Base-by-base conservation (phyloP, 2,329 filamentous ascomycete species). In the Calonectria hongkongensis region DNA sequence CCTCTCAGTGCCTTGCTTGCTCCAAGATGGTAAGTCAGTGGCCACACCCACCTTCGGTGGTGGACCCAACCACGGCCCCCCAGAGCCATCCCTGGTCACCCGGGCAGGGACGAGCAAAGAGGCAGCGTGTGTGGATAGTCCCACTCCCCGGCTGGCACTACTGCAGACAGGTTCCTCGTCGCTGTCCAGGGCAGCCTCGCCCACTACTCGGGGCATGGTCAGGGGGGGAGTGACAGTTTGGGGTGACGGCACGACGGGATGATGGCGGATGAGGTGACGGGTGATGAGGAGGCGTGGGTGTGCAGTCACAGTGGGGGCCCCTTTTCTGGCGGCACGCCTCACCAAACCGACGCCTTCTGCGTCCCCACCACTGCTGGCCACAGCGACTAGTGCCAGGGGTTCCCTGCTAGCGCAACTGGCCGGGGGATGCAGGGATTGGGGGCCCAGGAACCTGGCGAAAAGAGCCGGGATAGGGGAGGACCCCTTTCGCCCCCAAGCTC, bases 41-140 rank as follows among this genome's bases (percentile, higher is more conserved):
- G 77, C 77, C 76, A 79, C 77, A 79, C 78, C 78, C 78, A 79
- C 76, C 66, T 71, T 73, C 28, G 33, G 36, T 48, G 54, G 71
- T 71, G 71, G 68, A 68, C 51, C 65, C 16, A 25, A 48, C 58
- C 54, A 51, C 25, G 58, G 28, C 47, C 54, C 68, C 68, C 70
- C 54, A 67, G 63, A 71, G 39, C 47, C 58, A 71, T 71, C 69
- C 64, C 69, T 67, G 69, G 69, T 48, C 68, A 65, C 62, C 48
- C 18, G 62, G 62, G 41, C 62, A 66, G 63, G 36, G 41, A n/a
- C 30, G 48, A n/a, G 51, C 27, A 28, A n/a, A 25, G 58, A 43
- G 54, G 58, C 28, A 36, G 39, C 47, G 43, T 36, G 27, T 21
- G 45, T 25, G 51, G 66, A 72, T 72, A 72, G 27, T 48, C 60